phyloP scores from a whole-genome alignment of 2,329 filamentous ascomycete species.

The Dactylellina drechsleri region DNA sequence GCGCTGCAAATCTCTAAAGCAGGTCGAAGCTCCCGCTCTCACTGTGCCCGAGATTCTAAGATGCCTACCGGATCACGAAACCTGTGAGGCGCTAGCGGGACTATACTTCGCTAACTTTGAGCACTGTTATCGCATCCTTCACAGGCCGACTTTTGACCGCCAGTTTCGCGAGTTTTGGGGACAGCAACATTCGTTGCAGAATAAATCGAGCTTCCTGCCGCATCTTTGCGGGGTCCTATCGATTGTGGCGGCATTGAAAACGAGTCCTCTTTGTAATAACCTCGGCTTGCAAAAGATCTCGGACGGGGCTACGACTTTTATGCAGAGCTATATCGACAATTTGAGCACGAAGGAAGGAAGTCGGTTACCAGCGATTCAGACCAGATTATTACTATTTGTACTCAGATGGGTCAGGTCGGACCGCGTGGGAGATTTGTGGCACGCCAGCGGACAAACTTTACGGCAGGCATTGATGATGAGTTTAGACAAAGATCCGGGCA shows the following conservation, averaged over 20 bases:
- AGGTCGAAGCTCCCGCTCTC: background rate
- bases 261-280: background rate
- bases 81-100: background rate
- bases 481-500: slow-evolving; percentile 2
- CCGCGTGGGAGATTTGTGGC: background rate
- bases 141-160: background rate
- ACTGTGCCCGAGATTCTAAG: background rate
- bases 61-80: background rate
- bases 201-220: background rate
- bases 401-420: too few relatives aligned
- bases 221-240: background rate
- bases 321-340: background rate
- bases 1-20: background rate
- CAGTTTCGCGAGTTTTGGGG: slow-evolving; percentile 4
- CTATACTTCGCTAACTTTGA: too few relatives aligned
- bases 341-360: background rate
- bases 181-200: background rate
- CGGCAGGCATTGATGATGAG: slow-evolving; percentile 4
- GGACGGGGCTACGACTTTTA: background rate
- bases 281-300: background rate
- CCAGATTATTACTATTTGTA: background rate
- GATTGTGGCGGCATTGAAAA: background rate
- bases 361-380: background rate
- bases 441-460: background rate
- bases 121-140: background rate